Evolutionary conservation across 805 yeast species (phyloP), one percentile per base, ranked within the genome.

Genomic region (Barnettozyma vustinii): DNA sequence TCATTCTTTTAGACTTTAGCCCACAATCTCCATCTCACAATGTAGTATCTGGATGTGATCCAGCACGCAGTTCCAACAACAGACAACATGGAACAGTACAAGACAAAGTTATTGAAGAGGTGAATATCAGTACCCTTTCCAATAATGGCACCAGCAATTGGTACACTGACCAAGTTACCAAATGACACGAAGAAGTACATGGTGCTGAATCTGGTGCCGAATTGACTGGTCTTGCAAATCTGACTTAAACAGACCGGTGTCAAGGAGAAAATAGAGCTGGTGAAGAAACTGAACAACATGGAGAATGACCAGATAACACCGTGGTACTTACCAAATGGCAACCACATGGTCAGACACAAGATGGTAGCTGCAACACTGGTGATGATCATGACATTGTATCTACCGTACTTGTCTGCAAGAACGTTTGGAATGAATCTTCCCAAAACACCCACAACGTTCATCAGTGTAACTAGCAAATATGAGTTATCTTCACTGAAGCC

Each of bases 181-280:
- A 80, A 71, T 1, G 85, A 73, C 7, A 78, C 83, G 56, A 79
- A 67, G 37, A 78, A 76, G 59, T 81, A 82, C 64, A 79, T 73
- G 7, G 81, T 74, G 2, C 81, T 75, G 54, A 75, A 77, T 23
- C 78, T 69, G 55, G 68, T 71, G 20, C 83, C 83, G 60, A 75
- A 77, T 47, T 68, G 71, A 41, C 75, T 74, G 8, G 75, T 72
- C 42, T 73, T 73, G 23, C 80, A 75, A 33, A 80, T 77, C 50
- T 79, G 80, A 1, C 80, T 80, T 37, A 78, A 66, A 52, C 82
- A 76, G 5, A 78, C 80, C 4, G 61, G 59, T 10, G 53, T 48
- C 35, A 57, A 37, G 12, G 61, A 55, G 10, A 52, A 69, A 2
- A 77, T 73, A 4, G 82, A 73, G 16, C 81, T 76, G 13, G 80